Evolutionary conservation across 1,139 yeast species (phyloP).

Genomic region (Geotrichum carabidarum): DNA sequence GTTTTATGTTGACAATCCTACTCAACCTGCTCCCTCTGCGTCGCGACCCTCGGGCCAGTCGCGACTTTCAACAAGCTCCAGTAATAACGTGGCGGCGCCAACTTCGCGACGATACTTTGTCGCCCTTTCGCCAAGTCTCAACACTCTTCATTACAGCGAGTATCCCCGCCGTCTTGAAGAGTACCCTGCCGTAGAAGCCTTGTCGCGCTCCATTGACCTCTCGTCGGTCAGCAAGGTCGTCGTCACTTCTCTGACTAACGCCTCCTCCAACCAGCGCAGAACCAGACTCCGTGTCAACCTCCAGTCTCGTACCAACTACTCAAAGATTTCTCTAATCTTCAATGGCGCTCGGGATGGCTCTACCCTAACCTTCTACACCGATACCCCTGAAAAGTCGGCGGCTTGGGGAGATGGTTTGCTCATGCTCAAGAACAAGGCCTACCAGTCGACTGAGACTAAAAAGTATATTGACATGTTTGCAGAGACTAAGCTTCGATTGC

Average conservation of each 20-base stretch:
- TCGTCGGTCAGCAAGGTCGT: conserved; percentile 27
- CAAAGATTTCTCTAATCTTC: conserved; percentile 29
- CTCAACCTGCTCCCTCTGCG: conserved; percentile 23
- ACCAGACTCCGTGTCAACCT: conserved; percentile 28
- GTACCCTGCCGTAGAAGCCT: conserved; percentile 54
- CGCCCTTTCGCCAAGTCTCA: conserved; percentile 67
- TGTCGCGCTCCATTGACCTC: conserved; percentile 30
- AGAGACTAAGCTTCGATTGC: conserved; percentile 60
- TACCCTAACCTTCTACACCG: conserved; percentile 56
- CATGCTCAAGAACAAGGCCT: conserved; percentile 45
- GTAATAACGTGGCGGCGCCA: conserved; percentile 26
- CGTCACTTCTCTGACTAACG: conserved; percentile 26
- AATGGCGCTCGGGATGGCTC: conserved; percentile 29
- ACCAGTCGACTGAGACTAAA: conserved; percentile 54
- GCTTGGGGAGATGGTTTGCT: conserved; percentile 80
- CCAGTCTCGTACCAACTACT: conserved; percentile 30
- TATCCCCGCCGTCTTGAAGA: conserved; percentile 46
- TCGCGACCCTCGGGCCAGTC: not conserved
- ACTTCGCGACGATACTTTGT: conserved; percentile 49
- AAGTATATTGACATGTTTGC: conserved; percentile 54
- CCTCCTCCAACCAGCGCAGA: conserved; percentile 21
- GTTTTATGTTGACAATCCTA: conserved; percentile 67
- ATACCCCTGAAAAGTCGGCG: conserved; percentile 62
- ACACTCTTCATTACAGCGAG: conserved; percentile 56
- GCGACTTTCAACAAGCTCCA: conserved; percentile 10